Base-by-base conservation (phyloP, 139 green algal species). In the Tetradesmus obliquus region DNA sequence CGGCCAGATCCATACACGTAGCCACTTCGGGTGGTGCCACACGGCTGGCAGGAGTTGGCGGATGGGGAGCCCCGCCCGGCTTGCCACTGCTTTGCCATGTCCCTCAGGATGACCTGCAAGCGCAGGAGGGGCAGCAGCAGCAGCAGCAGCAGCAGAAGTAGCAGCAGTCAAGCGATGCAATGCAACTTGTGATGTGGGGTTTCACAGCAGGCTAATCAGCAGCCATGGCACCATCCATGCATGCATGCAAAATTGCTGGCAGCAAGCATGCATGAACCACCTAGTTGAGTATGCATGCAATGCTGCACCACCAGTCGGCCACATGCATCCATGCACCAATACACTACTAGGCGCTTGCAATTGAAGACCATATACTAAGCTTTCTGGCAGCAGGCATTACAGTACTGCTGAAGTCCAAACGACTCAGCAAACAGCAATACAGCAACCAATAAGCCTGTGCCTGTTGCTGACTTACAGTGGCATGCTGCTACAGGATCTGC, bases 11-110 rank as follows among this genome's bases (percentile, higher is more conserved):
- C 54, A 3, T 20, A 76, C 54, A 74, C 22, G 82, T 5, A 66
- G 55, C 19, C 55, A 15, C 60, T 71, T 13, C 60, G 15, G 60
- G 60, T 71, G 60, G 60, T 13, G 60, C 54, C 82, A 76, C 6
- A 5, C 51, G 82, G 55, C 82, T 24, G 12, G 55, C 12, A 76
- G 13, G 10, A 71, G 51, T 10, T 20, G 6, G 15, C 82, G 22
- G 22, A 45, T 17, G 45, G 3, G 13, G 12, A 20, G 17, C 5
- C 55, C 5, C 17, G 6, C 8, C 8, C 60, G 10, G 83, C 8
- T 22, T 55, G 83, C 69, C 86, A 83, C 69, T 90, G 86, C 66
- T 24, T 53, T 2, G 19, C 32, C 86, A 90, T 90, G 19, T 90
- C 69, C 53, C 1, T 20, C 17, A 90, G 24, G 45, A 90, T 54